Evolutionary conservation across 2,329 filamentous ascomycete species (phyloP).

Genomic region (Calycina marina): DNA sequence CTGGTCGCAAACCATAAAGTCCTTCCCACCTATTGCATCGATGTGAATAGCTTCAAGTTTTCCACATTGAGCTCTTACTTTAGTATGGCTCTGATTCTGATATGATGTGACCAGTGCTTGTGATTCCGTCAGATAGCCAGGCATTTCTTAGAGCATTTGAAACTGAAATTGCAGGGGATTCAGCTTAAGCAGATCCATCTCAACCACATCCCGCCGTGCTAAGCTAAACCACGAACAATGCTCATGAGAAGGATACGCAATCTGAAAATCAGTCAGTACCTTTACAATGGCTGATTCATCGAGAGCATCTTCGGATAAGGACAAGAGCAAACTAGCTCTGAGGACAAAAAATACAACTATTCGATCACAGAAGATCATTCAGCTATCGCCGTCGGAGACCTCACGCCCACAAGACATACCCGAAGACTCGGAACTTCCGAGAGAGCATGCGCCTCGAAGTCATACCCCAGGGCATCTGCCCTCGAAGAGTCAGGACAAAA

Average conservation of each 20-base stretch:
- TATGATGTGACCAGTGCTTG: no score
- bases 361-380: constrained; percentile 38
- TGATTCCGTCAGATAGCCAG: no score
- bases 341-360: constrained; percentile 33
- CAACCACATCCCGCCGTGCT: no score
- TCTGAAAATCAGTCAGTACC: constrained; percentile 12
- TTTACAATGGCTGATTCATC: constrained; percentile 22
- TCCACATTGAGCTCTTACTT: no score
- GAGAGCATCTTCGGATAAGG: constrained; percentile 3
- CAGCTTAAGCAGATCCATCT: no score
- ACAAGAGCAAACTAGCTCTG: constrained; percentile 22
- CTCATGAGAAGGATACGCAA: constrained; percentile 9
- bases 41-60: no score
- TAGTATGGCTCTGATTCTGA: no score
- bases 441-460: constrained; percentile 31
- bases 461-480: constrained; percentile 49
- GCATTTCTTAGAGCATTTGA: no score
- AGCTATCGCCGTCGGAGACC: constrained; percentile 23
- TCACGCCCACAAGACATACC: constrained; percentile 22
- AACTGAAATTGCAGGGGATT: no score
- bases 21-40: no score
- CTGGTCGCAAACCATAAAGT: no score
- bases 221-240: constrained; percentile 17
- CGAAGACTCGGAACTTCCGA: constrained; percentile 25
- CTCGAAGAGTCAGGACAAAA: constrained; percentile 33